Conservation (phyloP, 192 early-diverging fungal genomes). For the Helicostylum pulchrum region DNA sequence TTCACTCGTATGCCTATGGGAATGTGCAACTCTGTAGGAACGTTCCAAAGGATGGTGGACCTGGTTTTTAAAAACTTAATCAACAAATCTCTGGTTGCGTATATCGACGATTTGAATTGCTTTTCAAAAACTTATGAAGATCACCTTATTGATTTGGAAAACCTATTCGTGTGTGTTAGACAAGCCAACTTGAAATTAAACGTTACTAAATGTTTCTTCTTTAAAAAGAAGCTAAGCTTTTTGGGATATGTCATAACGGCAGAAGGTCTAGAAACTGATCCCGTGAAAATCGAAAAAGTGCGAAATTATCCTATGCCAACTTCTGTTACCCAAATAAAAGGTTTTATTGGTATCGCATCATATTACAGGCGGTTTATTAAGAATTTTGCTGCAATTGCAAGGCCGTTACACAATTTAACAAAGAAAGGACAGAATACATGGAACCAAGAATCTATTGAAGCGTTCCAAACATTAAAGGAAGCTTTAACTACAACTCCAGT, state of each 20-base stretch:
- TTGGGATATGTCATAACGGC: background rate
- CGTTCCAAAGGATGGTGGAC: background rate
- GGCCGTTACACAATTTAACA: slow-evolving; percentile 1
- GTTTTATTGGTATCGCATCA: background rate
- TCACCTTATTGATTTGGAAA: background rate
- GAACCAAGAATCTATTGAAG: background rate
- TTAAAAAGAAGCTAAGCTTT: background rate
- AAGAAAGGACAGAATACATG: background rate
- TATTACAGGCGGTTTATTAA: background rate
- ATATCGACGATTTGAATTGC: background rate
- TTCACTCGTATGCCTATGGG: background rate
- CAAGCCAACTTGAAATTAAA: background rate
- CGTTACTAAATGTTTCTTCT: background rate
- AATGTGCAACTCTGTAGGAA: background rate
- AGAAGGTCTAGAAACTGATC: background rate
- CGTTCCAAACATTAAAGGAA: background rate
- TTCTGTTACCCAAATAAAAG: background rate
- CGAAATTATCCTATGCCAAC: background rate
- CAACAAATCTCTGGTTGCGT: background rate
- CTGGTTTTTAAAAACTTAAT: background rate
- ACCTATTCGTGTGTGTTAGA: background rate
- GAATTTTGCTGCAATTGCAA: background rate
- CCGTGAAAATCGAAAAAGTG: background rate
- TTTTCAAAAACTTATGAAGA: background rate
- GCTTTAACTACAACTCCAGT: background rate